Percentiles rank a stretch among this genome's conserved stretches.
Conservation (phyloP, 2,329 filamentous ascomycete species). For the Aspergillus oerlinghausenensis region DNA sequence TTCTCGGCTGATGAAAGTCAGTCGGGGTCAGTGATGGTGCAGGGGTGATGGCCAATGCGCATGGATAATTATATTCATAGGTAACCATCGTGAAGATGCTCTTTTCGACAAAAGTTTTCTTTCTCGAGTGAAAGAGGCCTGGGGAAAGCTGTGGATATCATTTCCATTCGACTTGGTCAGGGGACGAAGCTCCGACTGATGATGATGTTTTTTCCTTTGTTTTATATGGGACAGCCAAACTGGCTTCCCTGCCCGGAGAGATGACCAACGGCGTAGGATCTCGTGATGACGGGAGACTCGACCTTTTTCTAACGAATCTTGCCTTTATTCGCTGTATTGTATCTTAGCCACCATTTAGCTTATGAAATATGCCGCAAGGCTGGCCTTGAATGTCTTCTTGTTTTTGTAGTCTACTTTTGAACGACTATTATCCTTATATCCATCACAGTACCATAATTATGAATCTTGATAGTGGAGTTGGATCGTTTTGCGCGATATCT, state of each 20-base stretch:
- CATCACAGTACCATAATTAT: neutral
- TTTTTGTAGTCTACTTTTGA: neutral
- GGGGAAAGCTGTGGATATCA: constrained; percentile 18
- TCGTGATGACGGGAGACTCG: constrained; percentile 15
- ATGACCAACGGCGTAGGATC: constrained; percentile 18
- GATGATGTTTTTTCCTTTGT: constrained; percentile 18
- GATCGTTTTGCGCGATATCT: no score
- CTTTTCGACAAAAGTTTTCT: constrained; percentile 1
- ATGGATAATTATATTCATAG: constrained; percentile 24
- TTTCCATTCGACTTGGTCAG: constrained; percentile 21
- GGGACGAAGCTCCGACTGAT: constrained; percentile 12
- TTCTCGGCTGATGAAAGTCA: neutral
- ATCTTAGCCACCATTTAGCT: constrained; percentile 41
- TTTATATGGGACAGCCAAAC: constrained; percentile 11
- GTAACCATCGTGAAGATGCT: constrained; percentile 14
- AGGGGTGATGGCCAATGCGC: constrained; percentile 6
- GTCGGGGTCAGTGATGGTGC: constrained; percentile 1
- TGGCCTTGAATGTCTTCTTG: constrained; percentile 16
- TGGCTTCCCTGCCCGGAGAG: constrained; percentile 10
- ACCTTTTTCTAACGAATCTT: constrained; percentile 33
- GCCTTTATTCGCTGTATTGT: constrained; percentile 34
- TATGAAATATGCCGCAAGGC: constrained; percentile 30
- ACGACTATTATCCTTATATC: no score
- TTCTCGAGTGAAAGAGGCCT: constrained; percentile 8
- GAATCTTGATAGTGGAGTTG: no score